A percentile compares a stretch with the other conserved stretches of the same genome.
These are phyloP conservation scores for Globisporangium echinulatum DNA, from an alignment of 352 stramenopile species.

Conservation along the genomic window DNA sequence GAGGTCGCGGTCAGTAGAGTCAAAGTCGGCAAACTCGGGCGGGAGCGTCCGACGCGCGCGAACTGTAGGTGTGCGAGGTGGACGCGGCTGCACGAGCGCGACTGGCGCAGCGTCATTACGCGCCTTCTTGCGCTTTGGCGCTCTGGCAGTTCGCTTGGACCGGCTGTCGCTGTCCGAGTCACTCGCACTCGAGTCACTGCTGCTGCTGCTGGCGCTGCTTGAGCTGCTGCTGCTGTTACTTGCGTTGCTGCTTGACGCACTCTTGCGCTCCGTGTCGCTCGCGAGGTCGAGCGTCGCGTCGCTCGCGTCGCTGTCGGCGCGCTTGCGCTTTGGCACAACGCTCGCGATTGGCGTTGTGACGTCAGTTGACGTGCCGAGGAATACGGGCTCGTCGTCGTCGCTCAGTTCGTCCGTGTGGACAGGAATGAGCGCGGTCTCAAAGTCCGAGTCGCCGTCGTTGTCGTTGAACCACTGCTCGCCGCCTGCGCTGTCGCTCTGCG, in stretches of 20 bases:
- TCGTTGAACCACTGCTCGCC: constrained; percentile 14
- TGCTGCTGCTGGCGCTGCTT: constrained; percentile 17
- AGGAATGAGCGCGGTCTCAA: constrained; percentile 8
- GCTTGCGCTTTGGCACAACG: constrained; percentile 1
- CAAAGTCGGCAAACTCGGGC: constrained; percentile 41
- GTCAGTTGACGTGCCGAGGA: constrained; percentile 5
- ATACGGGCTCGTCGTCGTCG: constrained; percentile 10
- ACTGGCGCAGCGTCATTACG: constrained; percentile 4
- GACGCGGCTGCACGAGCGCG: neutral
- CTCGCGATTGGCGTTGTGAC: neutral
- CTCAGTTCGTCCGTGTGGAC: constrained; percentile 4
- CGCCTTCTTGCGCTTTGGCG: constrained; percentile 3
- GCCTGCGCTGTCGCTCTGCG: no score
- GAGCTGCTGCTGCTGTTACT: constrained; percentile 17
- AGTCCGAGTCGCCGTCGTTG: constrained; percentile 6
- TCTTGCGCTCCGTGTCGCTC: constrained; percentile 8
- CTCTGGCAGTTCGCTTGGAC: constrained; percentile 7
- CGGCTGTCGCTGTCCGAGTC: constrained; percentile 14
- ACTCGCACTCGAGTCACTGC: constrained; percentile 13
- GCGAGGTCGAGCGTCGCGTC: constrained; percentile 23
- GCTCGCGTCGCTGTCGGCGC: constrained; percentile 16
- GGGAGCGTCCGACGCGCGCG: constrained; percentile 21
- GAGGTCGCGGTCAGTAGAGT: constrained; percentile 24
- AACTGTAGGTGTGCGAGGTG: constrained; percentile 2
- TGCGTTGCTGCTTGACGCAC: constrained; percentile 13